A percentile compares a stretch with the other conserved stretches of the same genome.
These are phyloP conservation scores for Microsporum canis DNA, from an alignment of 2,329 filamentous ascomycete genomes.

Conservation along the genomic window DNA sequence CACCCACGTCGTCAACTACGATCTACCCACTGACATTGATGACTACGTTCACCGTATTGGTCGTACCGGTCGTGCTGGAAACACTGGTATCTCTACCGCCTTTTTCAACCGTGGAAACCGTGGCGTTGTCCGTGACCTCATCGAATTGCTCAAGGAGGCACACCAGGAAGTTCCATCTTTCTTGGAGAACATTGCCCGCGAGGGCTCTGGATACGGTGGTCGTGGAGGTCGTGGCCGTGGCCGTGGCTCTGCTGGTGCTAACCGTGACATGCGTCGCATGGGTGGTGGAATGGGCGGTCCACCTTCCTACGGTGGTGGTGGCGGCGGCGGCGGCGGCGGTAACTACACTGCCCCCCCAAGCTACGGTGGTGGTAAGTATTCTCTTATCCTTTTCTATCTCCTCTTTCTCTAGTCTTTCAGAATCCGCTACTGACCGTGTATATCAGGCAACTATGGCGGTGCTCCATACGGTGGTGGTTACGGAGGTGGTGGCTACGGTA, in stretches of 20 bases:
- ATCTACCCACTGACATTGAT: conserved; percentile 96
- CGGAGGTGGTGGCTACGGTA: conserved; percentile 35
- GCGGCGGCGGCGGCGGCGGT: conserved; percentile 10
- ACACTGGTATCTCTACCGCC: conserved; percentile 94
- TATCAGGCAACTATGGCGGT: neutral
- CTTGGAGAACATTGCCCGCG: conserved; percentile 93
- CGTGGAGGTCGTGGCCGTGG: conserved; percentile 58
- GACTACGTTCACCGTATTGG: conserved; percentile 99
- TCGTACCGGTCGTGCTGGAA: conserved; percentile 98
- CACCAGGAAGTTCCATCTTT: conserved; percentile 93
- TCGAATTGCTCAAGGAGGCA: conserved; percentile 97
- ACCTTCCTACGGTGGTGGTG: conserved; percentile 16
- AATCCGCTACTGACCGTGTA: neutral
- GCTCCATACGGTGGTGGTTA: conserved; percentile 17
- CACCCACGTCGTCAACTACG: conserved; percentile 96
- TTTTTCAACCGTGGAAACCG: conserved; percentile 99
- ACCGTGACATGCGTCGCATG: conserved; percentile 78
- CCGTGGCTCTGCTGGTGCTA: conserved; percentile 53
- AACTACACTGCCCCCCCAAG: conserved; percentile 16
- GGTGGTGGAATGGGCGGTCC: conserved; percentile 25
- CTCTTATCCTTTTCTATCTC: too few relatives aligned
- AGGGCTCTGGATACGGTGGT: conserved; percentile 70
- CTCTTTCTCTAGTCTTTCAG: neutral
- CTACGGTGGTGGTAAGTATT: conserved; percentile 20
- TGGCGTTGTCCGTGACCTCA: conserved; percentile 87